Conservation (phyloP, 768 basidiomycete genomes). For the Lactarius akahatsu region DNA sequence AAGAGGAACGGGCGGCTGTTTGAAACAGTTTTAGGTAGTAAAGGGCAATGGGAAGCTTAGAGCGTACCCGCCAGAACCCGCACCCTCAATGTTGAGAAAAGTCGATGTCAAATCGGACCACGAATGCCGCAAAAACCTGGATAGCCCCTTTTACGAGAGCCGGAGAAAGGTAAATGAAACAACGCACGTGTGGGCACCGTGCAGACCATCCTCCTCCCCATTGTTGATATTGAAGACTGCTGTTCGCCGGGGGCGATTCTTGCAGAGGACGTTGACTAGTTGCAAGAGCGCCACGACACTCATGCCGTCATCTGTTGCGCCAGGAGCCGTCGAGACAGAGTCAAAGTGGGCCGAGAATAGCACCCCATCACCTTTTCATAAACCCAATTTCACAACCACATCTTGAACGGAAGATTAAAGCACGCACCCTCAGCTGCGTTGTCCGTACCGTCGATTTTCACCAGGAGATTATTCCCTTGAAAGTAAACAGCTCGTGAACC, state of each 20-base stretch:
- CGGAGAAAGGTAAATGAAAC: conserved; percentile 4
- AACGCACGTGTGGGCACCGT: conserved; percentile 66
- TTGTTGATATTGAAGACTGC: conserved; percentile 86
- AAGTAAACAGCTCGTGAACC: conserved; percentile 45
- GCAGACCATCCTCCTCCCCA: conserved; percentile 75
- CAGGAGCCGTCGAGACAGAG: conserved; percentile 72
- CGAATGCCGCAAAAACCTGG: conserved; percentile 68
- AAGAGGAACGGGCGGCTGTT: conserved; percentile 72
- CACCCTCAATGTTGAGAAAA: conserved; percentile 84
- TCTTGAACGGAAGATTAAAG: too few species aligned
- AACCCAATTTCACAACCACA: background rate
- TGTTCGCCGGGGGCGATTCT: conserved; percentile 53
- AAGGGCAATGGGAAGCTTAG: background rate
- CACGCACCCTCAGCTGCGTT: conserved; percentile 34
- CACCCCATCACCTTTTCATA: conserved; percentile 43
- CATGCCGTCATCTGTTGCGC: conserved; percentile 80
- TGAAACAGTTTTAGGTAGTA: background rate
- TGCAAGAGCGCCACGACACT: conserved; percentile 65
- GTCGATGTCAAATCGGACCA: conserved; percentile 65
- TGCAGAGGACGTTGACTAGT: conserved; percentile 48
- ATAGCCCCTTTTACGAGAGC: conserved; percentile 5
- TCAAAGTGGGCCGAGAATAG: conserved; percentile 83
- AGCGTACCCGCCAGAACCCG: conserved; percentile 70
- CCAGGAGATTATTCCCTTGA: conserved; percentile 66
- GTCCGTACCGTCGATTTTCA: conserved; percentile 59